A percentile compares a stretch with the other conserved stretches of the same genome.
Conservation (phyloP, 2,329 filamentous ascomycete species). For the Cladosporium phlei region DNA sequence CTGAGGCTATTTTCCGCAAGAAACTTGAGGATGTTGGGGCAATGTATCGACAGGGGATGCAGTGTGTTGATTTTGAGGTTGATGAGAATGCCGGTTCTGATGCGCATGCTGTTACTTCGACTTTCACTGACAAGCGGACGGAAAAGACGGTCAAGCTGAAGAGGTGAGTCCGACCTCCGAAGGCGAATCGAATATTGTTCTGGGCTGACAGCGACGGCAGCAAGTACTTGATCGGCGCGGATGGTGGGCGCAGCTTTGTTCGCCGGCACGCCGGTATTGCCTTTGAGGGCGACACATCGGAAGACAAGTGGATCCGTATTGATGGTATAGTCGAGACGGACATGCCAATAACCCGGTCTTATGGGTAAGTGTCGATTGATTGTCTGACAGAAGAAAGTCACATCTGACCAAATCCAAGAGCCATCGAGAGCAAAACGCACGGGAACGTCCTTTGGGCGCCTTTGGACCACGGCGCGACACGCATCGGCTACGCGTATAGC, state of each 20-base stretch:
- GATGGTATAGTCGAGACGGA: conserved; percentile 48
- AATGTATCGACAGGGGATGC: conserved; percentile 27
- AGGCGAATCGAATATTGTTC: no score
- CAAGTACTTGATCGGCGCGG: conserved; percentile 49
- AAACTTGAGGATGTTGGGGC: conserved; percentile 34
- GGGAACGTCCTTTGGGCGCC: conserved; percentile 54
- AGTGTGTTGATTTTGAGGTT: conserved; percentile 34
- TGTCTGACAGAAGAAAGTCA: no score
- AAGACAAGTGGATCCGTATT: conserved; percentile 52
- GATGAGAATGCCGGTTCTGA: conserved; percentile 30
- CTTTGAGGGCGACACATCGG: conserved; percentile 47
- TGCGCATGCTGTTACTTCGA: conserved; percentile 28
- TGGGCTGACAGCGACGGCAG: not conserved
- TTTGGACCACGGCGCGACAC: conserved; percentile 49
- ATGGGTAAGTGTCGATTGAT: conserved; percentile 42
- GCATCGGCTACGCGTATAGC: conserved; percentile 52
- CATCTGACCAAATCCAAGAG: no score
- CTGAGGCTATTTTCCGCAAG: conserved; percentile 50
- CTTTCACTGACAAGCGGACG: conserved; percentile 18
- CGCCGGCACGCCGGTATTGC: conserved; percentile 43
- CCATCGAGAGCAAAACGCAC: conserved; percentile 49
- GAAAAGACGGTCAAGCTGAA: not conserved
- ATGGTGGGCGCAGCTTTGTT: conserved; percentile 49
- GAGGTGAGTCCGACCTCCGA: no score
- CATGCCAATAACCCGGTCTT: conserved; percentile 43